Conservation (phyloP, 202 grass and related monocot genomes). For the Setaria italica region DNA sequence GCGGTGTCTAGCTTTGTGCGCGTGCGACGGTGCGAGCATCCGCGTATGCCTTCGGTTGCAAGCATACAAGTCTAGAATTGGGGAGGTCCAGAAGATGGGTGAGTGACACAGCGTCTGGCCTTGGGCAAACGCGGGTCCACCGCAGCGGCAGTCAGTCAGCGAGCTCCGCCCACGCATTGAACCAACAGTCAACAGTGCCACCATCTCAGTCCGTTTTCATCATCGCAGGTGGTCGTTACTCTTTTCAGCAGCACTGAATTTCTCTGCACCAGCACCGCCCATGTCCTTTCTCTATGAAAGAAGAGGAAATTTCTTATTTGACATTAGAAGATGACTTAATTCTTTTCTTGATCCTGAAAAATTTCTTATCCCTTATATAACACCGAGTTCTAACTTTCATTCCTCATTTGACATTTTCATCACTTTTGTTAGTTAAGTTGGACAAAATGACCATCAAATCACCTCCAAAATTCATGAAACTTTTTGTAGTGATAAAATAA, state of each 20-base stretch:
- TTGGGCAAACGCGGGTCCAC: neutral
- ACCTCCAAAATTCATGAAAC: too few relatives aligned
- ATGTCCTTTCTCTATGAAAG: neutral
- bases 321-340: too few relatives aligned
- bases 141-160: neutral
- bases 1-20: neutral
- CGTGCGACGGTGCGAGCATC: neutral
- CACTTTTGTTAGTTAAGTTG: too few relatives aligned
- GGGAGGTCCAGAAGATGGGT: neutral
- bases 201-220: neutral
- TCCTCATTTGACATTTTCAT: too few relatives aligned
- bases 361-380: too few relatives aligned
- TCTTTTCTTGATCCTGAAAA: too few relatives aligned
- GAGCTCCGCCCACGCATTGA: neutral
- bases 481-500: too few relatives aligned
- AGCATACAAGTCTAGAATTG: neutral
- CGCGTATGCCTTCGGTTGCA: conserved; percentile 32
- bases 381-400: too few relatives aligned
- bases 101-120: neutral
- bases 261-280: neutral
- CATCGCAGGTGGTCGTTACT: neutral
- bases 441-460: too few relatives aligned
- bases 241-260: neutral
- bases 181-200: neutral
- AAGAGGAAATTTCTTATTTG: too few relatives aligned